Conservation (phyloP, 2,329 filamentous ascomycete genomes). For the Geosmithia putterillii region DNA sequence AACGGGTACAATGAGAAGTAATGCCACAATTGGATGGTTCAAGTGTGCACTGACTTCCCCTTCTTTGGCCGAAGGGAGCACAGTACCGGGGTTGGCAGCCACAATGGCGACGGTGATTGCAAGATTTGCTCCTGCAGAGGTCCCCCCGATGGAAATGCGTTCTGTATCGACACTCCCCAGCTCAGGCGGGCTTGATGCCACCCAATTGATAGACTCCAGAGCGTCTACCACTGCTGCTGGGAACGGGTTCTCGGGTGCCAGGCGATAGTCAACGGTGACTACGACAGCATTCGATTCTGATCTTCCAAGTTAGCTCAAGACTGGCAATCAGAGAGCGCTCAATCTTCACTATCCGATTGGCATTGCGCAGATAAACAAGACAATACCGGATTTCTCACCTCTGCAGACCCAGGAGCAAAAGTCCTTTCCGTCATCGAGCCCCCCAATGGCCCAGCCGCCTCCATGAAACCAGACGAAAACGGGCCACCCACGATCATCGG, state of each 20-base stretch:
- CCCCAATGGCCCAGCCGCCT: conserved; percentile 25
- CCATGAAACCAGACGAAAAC: conserved; percentile 26
- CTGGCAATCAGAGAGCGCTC: neutral
- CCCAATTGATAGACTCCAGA: conserved; percentile 17
- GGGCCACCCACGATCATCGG: conserved; percentile 17
- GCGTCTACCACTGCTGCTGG: conserved; percentile 20
- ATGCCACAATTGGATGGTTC: conserved; percentile 3
- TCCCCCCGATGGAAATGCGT: conserved; percentile 16
- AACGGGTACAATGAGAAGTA: conserved; percentile 16
- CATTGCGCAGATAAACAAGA: no score
- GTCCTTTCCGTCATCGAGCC: conserved; percentile 18
- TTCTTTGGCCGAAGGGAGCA: neutral
- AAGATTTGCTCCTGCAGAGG: conserved; percentile 15
- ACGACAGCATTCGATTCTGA: conserved; percentile 6
- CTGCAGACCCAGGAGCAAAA: conserved; percentile 18
- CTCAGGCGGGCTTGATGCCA: conserved; percentile 7
- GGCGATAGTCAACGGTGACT: conserved; percentile 18
- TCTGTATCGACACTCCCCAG: conserved; percentile 11
- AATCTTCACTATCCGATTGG: no score
- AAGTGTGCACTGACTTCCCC: neutral
- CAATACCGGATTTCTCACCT: conserved; percentile 10
- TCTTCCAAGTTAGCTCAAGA: neutral
- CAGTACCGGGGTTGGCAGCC: neutral
- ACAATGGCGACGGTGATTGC: neutral
- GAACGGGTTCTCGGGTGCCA: conserved; percentile 21